Percentiles rank a stretch among this genome's conserved stretches.
These are phyloP conservation scores for Phytomonas sp. DNA, from an alignment of 208 protist species.

Conservation along the genomic window DNA sequence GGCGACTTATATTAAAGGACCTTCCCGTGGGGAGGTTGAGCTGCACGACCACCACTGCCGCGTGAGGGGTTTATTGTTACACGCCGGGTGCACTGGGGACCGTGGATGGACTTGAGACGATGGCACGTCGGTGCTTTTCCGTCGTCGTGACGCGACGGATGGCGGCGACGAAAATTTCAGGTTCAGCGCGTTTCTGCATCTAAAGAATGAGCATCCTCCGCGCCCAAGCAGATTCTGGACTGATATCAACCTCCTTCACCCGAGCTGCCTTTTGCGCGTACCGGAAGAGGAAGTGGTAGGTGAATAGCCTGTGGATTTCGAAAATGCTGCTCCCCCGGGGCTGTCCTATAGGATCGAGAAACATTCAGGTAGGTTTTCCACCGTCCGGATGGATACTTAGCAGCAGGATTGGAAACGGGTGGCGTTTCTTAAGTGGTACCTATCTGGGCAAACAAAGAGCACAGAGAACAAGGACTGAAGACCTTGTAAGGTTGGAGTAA, in stretches of 20 bases:
- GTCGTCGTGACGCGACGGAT: constrained; percentile 10
- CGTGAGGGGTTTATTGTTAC: constrained; percentile 19
- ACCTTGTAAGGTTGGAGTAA: no score
- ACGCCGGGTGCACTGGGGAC: not conserved
- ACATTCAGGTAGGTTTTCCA: not conserved
- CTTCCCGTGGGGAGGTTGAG: constrained; percentile 35
- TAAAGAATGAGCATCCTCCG: not conserved
- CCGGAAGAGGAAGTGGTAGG: not conserved
- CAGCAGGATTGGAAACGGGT: not conserved
- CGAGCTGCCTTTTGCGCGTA: not conserved
- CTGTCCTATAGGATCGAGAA: not conserved
- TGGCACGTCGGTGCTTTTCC: constrained; percentile 18
- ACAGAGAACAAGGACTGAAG: no score
- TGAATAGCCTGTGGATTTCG: not conserved
- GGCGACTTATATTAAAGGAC: constrained; percentile 60
- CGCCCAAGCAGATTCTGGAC: not conserved
- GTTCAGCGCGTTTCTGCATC: not conserved
- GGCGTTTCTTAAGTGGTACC: not conserved
- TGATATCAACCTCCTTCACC: not conserved
- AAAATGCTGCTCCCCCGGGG: not conserved
- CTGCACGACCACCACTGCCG: constrained; percentile 34
- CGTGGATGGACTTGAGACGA: constrained; percentile 5
- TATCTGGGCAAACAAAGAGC: not conserved
- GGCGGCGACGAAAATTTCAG: not conserved
- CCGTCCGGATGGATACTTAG: not conserved